Evolutionary conservation across 2,329 filamentous ascomycete genomes (phyloP), one percentile per base, ranked within the genome.

Genomic region (Cordyceps militaris): DNA sequence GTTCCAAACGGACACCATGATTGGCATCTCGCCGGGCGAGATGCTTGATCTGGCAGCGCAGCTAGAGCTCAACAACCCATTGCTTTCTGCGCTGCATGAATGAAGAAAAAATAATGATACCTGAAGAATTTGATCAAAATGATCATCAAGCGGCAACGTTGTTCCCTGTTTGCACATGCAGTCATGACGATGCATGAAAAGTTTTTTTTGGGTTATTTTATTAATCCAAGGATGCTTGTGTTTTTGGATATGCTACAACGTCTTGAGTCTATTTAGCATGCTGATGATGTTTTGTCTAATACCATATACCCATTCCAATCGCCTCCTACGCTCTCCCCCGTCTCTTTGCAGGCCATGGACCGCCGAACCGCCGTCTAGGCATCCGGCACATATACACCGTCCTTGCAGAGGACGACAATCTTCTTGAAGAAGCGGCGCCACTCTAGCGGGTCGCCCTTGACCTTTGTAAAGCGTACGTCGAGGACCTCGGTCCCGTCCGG

Each of bases 341-440:
- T 43, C 26, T n/a, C 14, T 4, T 13, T 47, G 48, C 40, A 19
- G 2, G 43, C 43, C 49, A 58, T 42, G 42, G 49, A 48, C 30
- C 49, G 48, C 56, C 56, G 56, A 24, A 61, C 49, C 34, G 52
- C 62, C 59, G 57, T 66, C 70, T 74, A 75, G 61, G 69, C 60
- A 48, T 77, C 74, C 3, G 74, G 74, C 59, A 76, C 71, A 69
- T 85, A 89, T 46, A 97, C 86, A 9, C 85, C 91, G 68, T 96
- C 91, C 68, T 89, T 89, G 74, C 92, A 95, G 60, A 93, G 77
- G 62, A 95, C 79, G 30, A 89, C 89, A n/a, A 97, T 83, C 71
- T 91, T 92, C 75, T 99, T 99, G 79, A 99, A 99, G 70, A 99
- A 91, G 34, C 94, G 79, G 60, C 94, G 83, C 94, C 95, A 99